phyloP scores from a whole-genome alignment of 192 early-diverging fungal genomes.

The Mortierella antarctica region DNA sequence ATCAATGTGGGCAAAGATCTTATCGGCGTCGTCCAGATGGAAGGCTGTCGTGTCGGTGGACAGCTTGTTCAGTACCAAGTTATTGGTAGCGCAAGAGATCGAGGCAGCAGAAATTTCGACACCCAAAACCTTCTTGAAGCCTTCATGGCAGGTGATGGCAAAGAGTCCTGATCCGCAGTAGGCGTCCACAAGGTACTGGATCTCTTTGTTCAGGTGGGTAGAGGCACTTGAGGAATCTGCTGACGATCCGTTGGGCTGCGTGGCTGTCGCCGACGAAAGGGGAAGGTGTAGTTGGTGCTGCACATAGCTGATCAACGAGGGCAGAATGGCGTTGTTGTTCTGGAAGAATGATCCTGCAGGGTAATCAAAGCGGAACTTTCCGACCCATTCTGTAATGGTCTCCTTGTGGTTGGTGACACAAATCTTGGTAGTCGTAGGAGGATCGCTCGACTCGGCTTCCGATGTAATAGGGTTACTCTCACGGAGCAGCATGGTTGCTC shows the following conservation, averaged over 20 bases:
- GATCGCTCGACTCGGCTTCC: conserved; percentile 28
- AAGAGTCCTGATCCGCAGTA: conserved; percentile 82
- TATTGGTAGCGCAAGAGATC: conserved; percentile 71
- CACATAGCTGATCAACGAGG: conserved; percentile 69
- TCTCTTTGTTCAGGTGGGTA: conserved; percentile 33
- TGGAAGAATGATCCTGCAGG: conserved; percentile 78
- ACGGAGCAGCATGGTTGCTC: conserved; percentile 67
- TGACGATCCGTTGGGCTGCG: background rate
- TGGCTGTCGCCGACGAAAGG: conserved; percentile 9
- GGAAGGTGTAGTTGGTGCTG: conserved; percentile 65
- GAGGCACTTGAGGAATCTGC: background rate
- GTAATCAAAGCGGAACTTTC: conserved; percentile 67
- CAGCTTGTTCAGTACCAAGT: conserved; percentile 65
- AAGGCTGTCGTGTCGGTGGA: conserved; percentile 65
- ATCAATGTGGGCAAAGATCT: conserved; percentile 67
- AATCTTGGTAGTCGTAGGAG: conserved; percentile 55
- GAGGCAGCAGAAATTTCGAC: conserved; percentile 73
- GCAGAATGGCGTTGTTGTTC: conserved; percentile 74
- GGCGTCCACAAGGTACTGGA: conserved; percentile 70
- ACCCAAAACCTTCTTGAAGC: conserved; percentile 72
- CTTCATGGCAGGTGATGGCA: conserved; percentile 68
- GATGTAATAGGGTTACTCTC: conserved; percentile 61
- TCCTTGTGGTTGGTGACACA: conserved; percentile 66
- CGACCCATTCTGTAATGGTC: conserved; percentile 66
- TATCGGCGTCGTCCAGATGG: conserved; percentile 66